A percentile compares a stretch with the other conserved stretches of the same genome.
These are phyloP conservation scores for Eutypella sp. DNA, from an alignment of 2,329 filamentous ascomycete species.

Conservation along the genomic window DNA sequence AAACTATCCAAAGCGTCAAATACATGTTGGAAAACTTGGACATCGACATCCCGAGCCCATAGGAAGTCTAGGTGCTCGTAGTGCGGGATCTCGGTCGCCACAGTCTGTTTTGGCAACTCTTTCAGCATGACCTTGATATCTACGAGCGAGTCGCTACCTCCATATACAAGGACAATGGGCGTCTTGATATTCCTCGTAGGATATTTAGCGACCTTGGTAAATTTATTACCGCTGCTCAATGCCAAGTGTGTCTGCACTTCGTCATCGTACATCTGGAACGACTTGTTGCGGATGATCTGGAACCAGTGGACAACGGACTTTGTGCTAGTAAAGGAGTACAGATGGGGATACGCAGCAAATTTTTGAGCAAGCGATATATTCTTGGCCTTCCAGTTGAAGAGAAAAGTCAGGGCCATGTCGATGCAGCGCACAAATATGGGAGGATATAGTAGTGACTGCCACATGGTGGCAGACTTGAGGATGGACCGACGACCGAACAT, in stretches of 20 bases:
- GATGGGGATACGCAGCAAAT: slow-evolving; percentile 87
- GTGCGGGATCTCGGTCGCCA: slow-evolving; percentile 80
- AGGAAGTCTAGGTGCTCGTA: slow-evolving; percentile 97
- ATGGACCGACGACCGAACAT: slow-evolving; percentile 90
- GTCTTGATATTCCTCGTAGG: slow-evolving; percentile 97
- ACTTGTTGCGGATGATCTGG: slow-evolving; percentile 94
- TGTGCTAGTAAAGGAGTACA: slow-evolving; percentile 95
- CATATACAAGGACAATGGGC: slow-evolving; percentile 88
- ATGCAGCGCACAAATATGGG: slow-evolving; percentile 88
- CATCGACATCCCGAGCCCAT: slow-evolving; percentile 82
- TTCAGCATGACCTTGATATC: slow-evolving; percentile 90
- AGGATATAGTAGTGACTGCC: slow-evolving; percentile 92
- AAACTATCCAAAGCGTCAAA: slow-evolving; percentile 81
- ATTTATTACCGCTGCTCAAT: slow-evolving; percentile 67
- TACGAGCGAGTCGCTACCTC: slow-evolving; percentile 87
- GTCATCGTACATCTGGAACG: slow-evolving; percentile 98
- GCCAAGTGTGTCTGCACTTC: slow-evolving; percentile 76
- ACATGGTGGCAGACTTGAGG: slow-evolving; percentile 89
- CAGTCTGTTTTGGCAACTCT: slow-evolving; percentile 78
- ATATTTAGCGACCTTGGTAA: slow-evolving; percentile 94
- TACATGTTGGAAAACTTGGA: slow-evolving; percentile 83
- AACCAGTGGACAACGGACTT: slow-evolving; percentile 99
- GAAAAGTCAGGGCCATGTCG: slow-evolving; percentile 71
- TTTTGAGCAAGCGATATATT: slow-evolving; percentile 89
- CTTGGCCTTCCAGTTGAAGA: slow-evolving; percentile 83